Evolutionary conservation across 805 yeast genomes (phyloP).

Genomic region (Debaryomyces castellii): DNA sequence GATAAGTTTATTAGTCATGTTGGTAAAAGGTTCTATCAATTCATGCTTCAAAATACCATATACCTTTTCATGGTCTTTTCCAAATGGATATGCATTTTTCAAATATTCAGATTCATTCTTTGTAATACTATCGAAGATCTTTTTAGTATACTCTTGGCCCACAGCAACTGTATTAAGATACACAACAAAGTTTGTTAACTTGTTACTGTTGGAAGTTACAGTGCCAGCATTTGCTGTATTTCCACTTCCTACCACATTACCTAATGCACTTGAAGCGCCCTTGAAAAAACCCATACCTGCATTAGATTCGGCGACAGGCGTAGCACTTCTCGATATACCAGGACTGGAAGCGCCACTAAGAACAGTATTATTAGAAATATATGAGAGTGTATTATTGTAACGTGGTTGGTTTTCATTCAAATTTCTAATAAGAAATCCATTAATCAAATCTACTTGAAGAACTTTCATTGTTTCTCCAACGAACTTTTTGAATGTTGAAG

Average conservation of each 20-base stretch:
- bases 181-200: conserved; percentile 59
- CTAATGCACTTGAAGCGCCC: conserved; percentile 44
- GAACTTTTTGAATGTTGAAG: conserved; percentile 52
- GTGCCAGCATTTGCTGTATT: conserved; percentile 11
- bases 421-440: conserved; percentile 41
- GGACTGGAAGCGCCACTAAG: conserved; percentile 16
- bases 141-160: conserved; percentile 56
- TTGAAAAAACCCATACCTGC: conserved; percentile 37
- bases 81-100: conserved; percentile 31
- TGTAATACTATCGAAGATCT: conserved; percentile 46
- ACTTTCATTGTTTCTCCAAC: conserved; percentile 56
- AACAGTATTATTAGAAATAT: conserved; percentile 10
- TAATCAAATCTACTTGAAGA: conserved; percentile 62
- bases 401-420: conserved; percentile 41
- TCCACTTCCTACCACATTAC: conserved; percentile 39
- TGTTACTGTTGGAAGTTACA: conserved; percentile 37
- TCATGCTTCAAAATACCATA: conserved; percentile 28
- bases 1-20: conserved; percentile 38
- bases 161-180: conserved; percentile 72
- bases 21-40: conserved; percentile 29
- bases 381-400: conserved; percentile 31
- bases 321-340: conserved; percentile 24
- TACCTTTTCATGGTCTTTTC: conserved; percentile 34
- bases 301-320: conserved; percentile 32
- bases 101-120: conserved; percentile 21